Percentiles rank a stretch among this genome's conserved stretches.
These are phyloP conservation scores for Sarocladium oryzae DNA, from an alignment of 2,329 filamentous ascomycete genomes.

Conservation along the genomic window DNA sequence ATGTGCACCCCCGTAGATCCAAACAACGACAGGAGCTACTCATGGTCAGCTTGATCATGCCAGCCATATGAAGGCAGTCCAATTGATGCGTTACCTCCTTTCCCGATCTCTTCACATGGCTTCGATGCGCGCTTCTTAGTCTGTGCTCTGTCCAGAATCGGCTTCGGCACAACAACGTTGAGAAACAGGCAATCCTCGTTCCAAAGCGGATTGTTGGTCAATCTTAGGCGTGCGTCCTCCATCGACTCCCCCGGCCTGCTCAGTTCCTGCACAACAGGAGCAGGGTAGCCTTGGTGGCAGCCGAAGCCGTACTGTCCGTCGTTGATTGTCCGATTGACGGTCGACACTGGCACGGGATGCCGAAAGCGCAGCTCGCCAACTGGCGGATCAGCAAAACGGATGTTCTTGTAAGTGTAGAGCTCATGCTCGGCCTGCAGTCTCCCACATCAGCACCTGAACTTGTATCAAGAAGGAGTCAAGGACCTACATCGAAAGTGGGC, in stretches of 20 bases:
- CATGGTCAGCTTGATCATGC: neutral
- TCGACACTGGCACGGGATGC: slow-evolving; percentile 19
- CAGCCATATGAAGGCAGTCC: neutral
- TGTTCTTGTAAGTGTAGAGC: slow-evolving; percentile 30
- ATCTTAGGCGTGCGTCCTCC: neutral
- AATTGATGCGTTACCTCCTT: neutral
- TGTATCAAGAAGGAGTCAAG: neutral
- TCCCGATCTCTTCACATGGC: neutral
- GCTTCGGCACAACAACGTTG: slow-evolving; percentile 36
- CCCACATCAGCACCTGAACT: neutral
- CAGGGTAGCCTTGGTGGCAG: slow-evolving; percentile 20
- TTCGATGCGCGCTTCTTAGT: neutral
- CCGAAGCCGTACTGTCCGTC: slow-evolving; percentile 16
- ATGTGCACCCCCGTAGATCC: slow-evolving; percentile 42
- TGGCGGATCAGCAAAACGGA: slow-evolving; percentile 28
- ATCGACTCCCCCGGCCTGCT: neutral
- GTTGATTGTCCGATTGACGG: slow-evolving; percentile 22
- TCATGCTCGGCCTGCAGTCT: slow-evolving; percentile 10
- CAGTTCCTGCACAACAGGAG: slow-evolving; percentile 10
- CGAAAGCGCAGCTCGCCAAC: slow-evolving; percentile 25
- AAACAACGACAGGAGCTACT: slow-evolving; percentile 35
- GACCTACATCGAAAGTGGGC: neutral
- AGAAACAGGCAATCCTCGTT: slow-evolving; percentile 40
- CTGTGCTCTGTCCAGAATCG: slow-evolving; percentile 22
- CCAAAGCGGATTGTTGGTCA: slow-evolving; percentile 6